Conservation (phyloP, 305 asterid genomes). For the Fraxinus ornus region DNA sequence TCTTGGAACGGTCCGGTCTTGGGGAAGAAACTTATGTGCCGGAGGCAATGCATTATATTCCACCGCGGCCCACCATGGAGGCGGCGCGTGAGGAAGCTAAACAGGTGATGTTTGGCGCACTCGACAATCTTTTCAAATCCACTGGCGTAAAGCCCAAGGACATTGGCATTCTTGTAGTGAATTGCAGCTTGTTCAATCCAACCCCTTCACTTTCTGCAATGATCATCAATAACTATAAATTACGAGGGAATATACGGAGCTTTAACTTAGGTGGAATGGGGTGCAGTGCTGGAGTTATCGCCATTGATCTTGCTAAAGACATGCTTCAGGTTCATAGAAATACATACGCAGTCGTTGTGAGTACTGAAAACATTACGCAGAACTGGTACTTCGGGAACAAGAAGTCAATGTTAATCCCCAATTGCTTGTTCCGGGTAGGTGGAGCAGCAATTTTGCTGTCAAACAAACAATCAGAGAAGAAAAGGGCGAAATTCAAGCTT, state of each 20-base stretch:
- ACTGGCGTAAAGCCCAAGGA: conserved; percentile 49
- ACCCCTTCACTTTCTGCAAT: conserved; percentile 67
- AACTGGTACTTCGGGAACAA: conserved; percentile 62
- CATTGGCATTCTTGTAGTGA: conserved; percentile 57
- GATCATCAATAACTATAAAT: conserved; percentile 52
- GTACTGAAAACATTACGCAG: conserved; percentile 60
- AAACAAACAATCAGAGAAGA: conserved; percentile 35
- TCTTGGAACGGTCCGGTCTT: conserved; percentile 51
- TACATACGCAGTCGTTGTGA: conserved; percentile 55
- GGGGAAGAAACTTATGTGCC: conserved; percentile 52
- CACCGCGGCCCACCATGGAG: conserved; percentile 48
- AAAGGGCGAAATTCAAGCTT: conserved; percentile 48
- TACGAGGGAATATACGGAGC: conserved; percentile 45
- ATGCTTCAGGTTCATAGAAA: conserved; percentile 49
- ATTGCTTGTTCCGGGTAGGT: conserved; percentile 49
- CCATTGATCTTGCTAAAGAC: conserved; percentile 53
- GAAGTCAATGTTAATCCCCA: conserved; percentile 55
- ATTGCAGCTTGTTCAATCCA: conserved; percentile 48
- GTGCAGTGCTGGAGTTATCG: conserved; percentile 67
- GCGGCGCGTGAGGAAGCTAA: conserved; percentile 61
- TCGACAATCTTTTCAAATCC: conserved; percentile 41
- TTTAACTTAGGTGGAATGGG: conserved; percentile 71
- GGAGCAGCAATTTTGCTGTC: conserved; percentile 52
- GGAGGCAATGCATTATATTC: conserved; percentile 42
- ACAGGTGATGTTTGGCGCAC: conserved; percentile 51